Base-by-base conservation (phyloP, 2,329 filamentous ascomycete genomes). In the Aureobasidium sp. region DNA sequence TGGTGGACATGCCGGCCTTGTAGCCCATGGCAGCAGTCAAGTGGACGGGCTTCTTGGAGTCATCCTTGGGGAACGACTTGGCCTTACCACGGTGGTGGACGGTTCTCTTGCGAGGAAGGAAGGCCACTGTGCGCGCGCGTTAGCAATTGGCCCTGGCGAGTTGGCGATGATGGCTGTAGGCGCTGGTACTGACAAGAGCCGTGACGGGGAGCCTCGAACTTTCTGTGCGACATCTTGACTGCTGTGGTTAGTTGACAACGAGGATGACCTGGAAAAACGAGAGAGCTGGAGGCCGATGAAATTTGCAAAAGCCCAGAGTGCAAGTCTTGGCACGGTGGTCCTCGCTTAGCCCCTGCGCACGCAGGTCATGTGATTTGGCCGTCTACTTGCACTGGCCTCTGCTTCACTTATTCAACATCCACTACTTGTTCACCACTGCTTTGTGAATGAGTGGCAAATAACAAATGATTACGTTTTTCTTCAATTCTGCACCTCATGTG, bases 21-120 rank as follows among this genome's bases (percentile, higher is more conserved):
- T 99, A 99, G 79, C 94, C 94, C 88, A 97, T 92, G 76, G 91
- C 82, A 76, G 94, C 94, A 68, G 94, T 99, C 75, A 99, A 87
- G 86, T 99, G 94, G 79, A 97, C 91, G 75, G 92, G 90, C 88
- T 97, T 96, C 90, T 97, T 97, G 76, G 91, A 84, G 86, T 99
- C 92, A 90, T 99, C 94, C 89, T 97, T 97, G 77, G 94, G 94
- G 88, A 99, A 99, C 91, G 88, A 91, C 91, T 97, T 97, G 78
- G 97, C 93, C 86, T 96, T 96, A 79, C 93, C 93, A 74, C 93
- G 84, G 83, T 97, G 92, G 75, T 92, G 86, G 79, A 91, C 85
- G 75, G 91, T 91, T 77, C 93, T 88, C 91, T 97, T 97, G 67
- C 78, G 76, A 67, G 78, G 78, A 74, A 80, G 73, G 76, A 78